Percentiles rank a stretch among this genome's conserved stretches.
Evolutionary conservation across 148 eudicot genomes (phyloP).

Genomic region (Persicaria tinctoria): DNA sequence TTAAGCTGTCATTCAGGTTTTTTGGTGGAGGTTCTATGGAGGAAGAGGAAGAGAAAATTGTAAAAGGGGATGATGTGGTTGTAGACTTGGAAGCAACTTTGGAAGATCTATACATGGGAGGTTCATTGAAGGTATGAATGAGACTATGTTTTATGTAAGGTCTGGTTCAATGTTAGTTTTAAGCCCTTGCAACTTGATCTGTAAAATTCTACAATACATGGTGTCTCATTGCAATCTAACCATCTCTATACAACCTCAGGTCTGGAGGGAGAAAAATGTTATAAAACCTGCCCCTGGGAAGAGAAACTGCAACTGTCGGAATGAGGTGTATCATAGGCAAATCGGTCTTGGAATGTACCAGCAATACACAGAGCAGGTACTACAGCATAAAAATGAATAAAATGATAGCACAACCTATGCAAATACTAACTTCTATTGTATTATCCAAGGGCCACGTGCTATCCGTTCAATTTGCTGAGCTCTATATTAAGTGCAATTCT

Average conservation of each 20-base stretch:
- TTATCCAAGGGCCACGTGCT: neutral
- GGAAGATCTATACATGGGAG: slow-evolving; percentile 97
- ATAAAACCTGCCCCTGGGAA: slow-evolving; percentile 78
- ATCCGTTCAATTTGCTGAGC: neutral
- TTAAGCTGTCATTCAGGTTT: slow-evolving; percentile 28
- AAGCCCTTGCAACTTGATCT: too few relatives aligned
- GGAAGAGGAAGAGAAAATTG: slow-evolving; percentile 75
- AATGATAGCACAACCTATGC: neutral
- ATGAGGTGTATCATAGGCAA: slow-evolving; percentile 91
- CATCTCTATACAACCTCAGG: slow-evolving; percentile 25
- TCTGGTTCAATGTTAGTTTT: neutral
- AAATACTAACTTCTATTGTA: neutral
- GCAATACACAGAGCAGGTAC: slow-evolving; percentile 95
- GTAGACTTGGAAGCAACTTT: slow-evolving; percentile 90
- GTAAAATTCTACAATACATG: neutral
- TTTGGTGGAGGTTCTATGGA: slow-evolving; percentile 74
- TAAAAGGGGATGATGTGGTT: slow-evolving; percentile 90
- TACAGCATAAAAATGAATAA: neutral
- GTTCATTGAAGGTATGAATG: slow-evolving; percentile 68
- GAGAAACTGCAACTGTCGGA: slow-evolving; percentile 88
- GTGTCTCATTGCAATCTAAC: neutral
- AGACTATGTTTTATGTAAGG: neutral
- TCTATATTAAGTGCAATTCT: neutral
- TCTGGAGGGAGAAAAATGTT: slow-evolving; percentile 83
- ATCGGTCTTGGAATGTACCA: slow-evolving; percentile 99